A percentile compares a stretch with the other conserved stretches of the same genome.
phyloP scores from a whole-genome alignment of 306 rosid genomes.

The Alnus glutinosa region DNA sequence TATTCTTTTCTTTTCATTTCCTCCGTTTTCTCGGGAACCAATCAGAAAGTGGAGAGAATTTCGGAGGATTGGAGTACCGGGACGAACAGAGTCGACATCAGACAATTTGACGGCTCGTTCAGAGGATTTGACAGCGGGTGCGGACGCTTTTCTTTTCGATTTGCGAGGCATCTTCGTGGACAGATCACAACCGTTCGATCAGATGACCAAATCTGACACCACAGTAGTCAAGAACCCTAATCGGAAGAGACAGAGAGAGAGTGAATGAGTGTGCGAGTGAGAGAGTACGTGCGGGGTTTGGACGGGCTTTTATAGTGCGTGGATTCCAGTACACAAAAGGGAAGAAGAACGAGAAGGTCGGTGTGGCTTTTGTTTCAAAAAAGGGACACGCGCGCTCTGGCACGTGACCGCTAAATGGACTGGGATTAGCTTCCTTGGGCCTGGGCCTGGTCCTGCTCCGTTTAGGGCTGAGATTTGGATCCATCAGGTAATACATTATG shows the following conservation, averaged over 20 bases:
- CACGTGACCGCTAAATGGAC: too few relatives aligned
- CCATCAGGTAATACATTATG: too few relatives aligned
- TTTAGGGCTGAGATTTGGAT: too few relatives aligned
- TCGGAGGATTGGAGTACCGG: constrained; percentile 43
- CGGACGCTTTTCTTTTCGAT: constrained; percentile 55
- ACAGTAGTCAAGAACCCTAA: background rate
- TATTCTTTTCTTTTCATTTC: background rate
- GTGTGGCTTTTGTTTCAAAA: too few relatives aligned
- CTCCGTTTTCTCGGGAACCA: constrained; percentile 27
- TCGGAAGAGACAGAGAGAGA: background rate
- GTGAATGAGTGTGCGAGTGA: too few relatives aligned
- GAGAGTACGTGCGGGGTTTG: background rate
- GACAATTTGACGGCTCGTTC: constrained; percentile 37
- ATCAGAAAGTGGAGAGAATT: constrained; percentile 12
- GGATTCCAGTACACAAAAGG: background rate
- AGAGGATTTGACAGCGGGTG: constrained; percentile 39
- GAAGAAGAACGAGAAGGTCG: too few relatives aligned
- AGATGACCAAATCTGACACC: background rate
- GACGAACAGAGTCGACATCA: constrained; percentile 44
- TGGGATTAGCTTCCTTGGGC: too few relatives aligned
- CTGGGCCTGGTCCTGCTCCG: too few relatives aligned
- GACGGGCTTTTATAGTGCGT: background rate
- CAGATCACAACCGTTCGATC: background rate
- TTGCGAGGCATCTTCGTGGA: constrained; percentile 57
- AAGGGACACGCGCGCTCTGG: too few relatives aligned